These are phyloP conservation scores for Tetraselmis chui DNA, from an alignment of 139 green algal species.

Conservation along the genomic window DNA sequence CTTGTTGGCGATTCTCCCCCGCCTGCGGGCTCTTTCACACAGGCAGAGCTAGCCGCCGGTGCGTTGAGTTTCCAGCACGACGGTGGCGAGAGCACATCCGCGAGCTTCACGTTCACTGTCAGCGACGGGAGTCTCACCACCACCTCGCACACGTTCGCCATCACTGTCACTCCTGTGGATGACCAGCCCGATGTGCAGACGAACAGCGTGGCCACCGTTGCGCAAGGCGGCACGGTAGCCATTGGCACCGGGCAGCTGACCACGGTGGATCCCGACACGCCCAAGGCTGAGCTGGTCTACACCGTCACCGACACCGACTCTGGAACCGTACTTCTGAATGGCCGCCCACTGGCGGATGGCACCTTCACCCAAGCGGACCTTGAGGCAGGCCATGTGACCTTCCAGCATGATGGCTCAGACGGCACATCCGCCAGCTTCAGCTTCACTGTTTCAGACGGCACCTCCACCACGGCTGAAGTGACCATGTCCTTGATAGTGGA, in stretches of 20 bases:
- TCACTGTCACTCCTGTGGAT: not conserved
- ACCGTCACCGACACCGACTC: not conserved
- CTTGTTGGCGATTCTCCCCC: not conserved
- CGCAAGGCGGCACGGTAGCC: not conserved
- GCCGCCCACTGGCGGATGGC: no score
- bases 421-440: not conserved
- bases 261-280: not conserved
- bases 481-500: not conserved
- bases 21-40: not conserved
- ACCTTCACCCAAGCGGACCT: not conserved
- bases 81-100: not conserved
- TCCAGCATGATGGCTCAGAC: not conserved
- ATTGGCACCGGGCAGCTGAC: not conserved
- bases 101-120: not conserved
- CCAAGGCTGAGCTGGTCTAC: not conserved
- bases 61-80: not conserved
- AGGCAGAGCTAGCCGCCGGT: not conserved
- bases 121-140: not conserved
- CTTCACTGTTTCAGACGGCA: not conserved
- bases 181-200: not conserved
- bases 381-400: not conserved
- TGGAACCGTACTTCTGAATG: not conserved
- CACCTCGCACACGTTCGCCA: not conserved
- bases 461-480: not conserved
- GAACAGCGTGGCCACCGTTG: not conserved